Evolutionary conservation across 2,329 filamentous ascomycete genomes (phyloP), one percentile per base, ranked within the genome.

Genomic region (Cryphonectria radicalis): DNA sequence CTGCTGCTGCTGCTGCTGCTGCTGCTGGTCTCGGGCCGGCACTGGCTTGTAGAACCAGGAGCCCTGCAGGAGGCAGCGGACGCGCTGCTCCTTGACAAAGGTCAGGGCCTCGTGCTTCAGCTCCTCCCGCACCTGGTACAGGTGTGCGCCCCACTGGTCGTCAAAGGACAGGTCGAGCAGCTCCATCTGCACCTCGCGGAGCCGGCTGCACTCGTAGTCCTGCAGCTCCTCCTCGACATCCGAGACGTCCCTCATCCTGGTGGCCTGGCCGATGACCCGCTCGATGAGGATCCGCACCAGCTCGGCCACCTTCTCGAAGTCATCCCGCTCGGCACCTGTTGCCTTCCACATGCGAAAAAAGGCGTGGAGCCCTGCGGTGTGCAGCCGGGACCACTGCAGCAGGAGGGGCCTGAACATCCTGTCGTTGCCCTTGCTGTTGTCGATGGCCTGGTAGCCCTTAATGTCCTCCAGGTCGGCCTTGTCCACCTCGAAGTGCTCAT

Each of bases 1-100:
- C 32, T 32, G 79, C 66, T 79, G 37, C 76, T 67, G 37, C 76
- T 67, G 77, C 32, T 32, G 79, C 66, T 79, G 37, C 76, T 67
- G 77, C 32, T 32, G 79, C 66, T 79, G 81, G 65, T 82, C 79
- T 65, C 81, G 79, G 73, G 77, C 81, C 66, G 83, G 79, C 14
- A 81, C 77, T 6, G 87, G 80, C 80, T 86, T 82, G 79, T 83
- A 80, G 82, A 98, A 99, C 96, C 96, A 99, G 13, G 92, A 91
- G 8, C 96, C 96, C 75, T 93, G 88, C 4, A 98, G 87, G 55
- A 99, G 84, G 78, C 95, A 98, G 68, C 96, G 89, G 73, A 98
- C 93, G 53, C 96, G 90, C 81, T 99, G 96, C 82, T 99, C 96
- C 81, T 97, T 98, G 81, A 98, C 93, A 78, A 99, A 99, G 77